Conservation (phyloP, 352 stramenopile genomes). For the Hyaloperonospora arabidopsidis region DNA sequence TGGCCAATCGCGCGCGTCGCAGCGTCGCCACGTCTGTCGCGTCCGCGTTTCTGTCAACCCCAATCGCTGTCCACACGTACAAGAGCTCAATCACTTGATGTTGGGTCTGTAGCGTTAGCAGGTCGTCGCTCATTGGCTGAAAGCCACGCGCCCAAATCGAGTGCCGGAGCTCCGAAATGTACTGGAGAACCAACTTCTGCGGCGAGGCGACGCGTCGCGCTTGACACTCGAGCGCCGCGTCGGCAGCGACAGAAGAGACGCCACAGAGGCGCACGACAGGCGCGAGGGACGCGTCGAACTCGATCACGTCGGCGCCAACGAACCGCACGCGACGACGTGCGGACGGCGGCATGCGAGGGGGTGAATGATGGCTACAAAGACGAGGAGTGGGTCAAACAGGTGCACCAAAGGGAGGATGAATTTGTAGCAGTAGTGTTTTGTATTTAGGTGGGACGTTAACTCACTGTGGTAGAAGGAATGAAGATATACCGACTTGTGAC, state of each 20-base stretch:
- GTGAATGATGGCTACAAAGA: too few species aligned
- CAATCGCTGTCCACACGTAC: conserved; percentile 19
- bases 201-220: conserved; percentile 29
- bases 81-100: conserved; percentile 40
- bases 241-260: not conserved
- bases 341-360: too few species aligned
- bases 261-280: conserved; percentile 31
- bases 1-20: conserved; percentile 26
- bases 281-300: conserved; percentile 42
- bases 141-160: conserved; percentile 32
- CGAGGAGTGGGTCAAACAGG: too few species aligned
- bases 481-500: too few species aligned
- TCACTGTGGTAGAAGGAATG: too few species aligned
- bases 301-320: conserved; percentile 45
- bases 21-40: conserved; percentile 17
- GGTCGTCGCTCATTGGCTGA: conserved; percentile 21
- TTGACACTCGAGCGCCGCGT: conserved; percentile 32
- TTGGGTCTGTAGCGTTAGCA: conserved; percentile 34
- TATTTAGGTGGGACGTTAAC: too few species aligned
- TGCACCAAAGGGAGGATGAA: too few species aligned
- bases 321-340: conserved; percentile 36
- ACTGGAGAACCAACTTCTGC: conserved; percentile 18
- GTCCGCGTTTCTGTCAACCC: not conserved
- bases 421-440: too few species aligned
- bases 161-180: conserved; percentile 32